These are phyloP conservation scores for Coleophoma eucalyptorum DNA, from an alignment of 2,329 filamentous ascomycete species.

Conservation along the genomic window DNA sequence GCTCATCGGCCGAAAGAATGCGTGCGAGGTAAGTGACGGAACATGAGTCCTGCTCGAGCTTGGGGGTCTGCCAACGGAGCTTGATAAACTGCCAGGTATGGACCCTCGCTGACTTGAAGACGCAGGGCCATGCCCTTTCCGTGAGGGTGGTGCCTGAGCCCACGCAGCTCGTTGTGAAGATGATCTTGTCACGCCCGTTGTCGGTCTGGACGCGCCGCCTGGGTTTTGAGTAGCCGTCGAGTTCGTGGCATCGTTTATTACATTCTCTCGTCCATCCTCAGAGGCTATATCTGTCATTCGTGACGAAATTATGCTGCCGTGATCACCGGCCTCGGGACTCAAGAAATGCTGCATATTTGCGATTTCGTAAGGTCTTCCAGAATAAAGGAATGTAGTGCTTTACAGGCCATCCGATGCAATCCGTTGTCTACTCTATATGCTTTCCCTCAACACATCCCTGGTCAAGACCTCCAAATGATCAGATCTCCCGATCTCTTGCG, in stretches of 20 bases:
- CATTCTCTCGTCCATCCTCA: slow-evolving; percentile 43
- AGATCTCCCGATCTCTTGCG: no score
- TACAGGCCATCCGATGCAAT: no score
- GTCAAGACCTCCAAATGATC: no score
- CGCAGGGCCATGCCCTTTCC: slow-evolving; percentile 36
- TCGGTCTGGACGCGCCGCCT: slow-evolving; percentile 42
- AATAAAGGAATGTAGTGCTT: no score
- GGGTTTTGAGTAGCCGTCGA: slow-evolving; percentile 27
- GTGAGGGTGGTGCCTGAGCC: slow-evolving; percentile 52
- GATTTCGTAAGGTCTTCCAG: slow-evolving; percentile 1
- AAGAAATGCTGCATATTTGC: slow-evolving; percentile 13
- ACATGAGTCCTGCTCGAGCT: slow-evolving; percentile 84
- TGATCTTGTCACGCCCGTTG: slow-evolving; percentile 48
- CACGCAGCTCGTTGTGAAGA: slow-evolving; percentile 43
- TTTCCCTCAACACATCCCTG: no score
- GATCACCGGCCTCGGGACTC: slow-evolving; percentile 29
- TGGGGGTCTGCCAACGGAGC: slow-evolving; percentile 46
- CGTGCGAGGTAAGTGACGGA: slow-evolving; percentile 81
- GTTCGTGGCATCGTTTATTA: slow-evolving; percentile 26
- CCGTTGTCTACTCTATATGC: no score
- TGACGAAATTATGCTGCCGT: slow-evolving; percentile 47
- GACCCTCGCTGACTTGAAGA: slow-evolving; percentile 13
- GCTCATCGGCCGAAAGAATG: slow-evolving; percentile 96
- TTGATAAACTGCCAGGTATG: slow-evolving; percentile 30
- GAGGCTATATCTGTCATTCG: slow-evolving; percentile 52